Percentiles rank a stretch among this genome's conserved stretches.
Evolutionary conservation across 345 rosid genomes (phyloP).

Genomic region (Eucalyptus regnans): DNA sequence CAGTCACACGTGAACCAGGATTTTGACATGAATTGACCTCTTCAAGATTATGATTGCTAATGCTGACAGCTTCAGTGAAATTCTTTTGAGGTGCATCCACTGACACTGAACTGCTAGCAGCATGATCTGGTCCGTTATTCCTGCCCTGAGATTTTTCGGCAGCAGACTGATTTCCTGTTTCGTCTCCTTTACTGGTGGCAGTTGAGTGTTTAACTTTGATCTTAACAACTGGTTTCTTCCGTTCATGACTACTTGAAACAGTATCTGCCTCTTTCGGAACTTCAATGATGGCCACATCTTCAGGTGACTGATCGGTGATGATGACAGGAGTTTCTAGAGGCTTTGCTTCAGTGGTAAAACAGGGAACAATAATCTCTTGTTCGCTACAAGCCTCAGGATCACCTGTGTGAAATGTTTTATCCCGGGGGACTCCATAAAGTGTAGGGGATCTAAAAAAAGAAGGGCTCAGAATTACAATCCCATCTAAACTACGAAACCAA

Average conservation of each 20-base stretch:
- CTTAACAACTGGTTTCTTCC: constrained; percentile 49
- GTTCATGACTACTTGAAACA: constrained; percentile 45
- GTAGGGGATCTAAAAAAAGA: constrained; percentile 61
- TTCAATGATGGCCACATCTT: constrained; percentile 24
- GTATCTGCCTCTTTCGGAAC: constrained; percentile 32
- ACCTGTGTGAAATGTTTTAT: constrained; percentile 35
- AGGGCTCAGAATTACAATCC: neutral
- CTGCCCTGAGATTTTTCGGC: constrained; percentile 55
- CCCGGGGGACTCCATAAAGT: constrained; percentile 75
- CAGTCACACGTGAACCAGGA: constrained; percentile 79
- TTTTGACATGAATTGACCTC: constrained; percentile 89
- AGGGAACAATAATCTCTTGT: neutral
- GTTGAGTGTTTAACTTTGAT: constrained; percentile 61
- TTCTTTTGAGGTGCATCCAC: constrained; percentile 91
- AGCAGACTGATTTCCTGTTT: constrained; percentile 51
- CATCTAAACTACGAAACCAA: neutral
- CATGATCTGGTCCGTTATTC: constrained; percentile 33
- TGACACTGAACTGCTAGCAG: constrained; percentile 73
- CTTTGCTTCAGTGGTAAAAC: constrained; percentile 14
- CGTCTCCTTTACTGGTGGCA: constrained; percentile 60
- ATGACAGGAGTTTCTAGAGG: constrained; percentile 31
- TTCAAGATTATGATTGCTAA: constrained; percentile 64
- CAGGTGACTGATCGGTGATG: constrained; percentile 7
- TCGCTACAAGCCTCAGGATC: constrained; percentile 29
- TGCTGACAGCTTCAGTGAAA: constrained; percentile 58